Base-by-base conservation (phyloP, 2,329 filamentous ascomycete species). In the Talaromyces atroroseus region DNA sequence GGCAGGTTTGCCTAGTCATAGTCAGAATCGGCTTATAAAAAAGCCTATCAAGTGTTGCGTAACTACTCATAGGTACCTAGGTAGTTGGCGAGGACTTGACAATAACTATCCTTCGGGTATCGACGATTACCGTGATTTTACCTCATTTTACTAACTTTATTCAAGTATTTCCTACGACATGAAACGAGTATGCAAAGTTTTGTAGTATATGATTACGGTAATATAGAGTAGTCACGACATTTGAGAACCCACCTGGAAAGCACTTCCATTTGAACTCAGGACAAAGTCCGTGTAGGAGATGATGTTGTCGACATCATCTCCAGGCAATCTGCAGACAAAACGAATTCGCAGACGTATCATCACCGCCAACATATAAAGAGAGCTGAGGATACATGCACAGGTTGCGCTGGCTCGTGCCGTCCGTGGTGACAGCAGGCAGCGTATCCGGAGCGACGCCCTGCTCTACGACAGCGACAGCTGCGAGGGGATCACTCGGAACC, bases 381-480 rank as follows among this genome's bases (percentile, higher is more conserved):
- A 16, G 20, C 18, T 23, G 12, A 2, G 44, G 44, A 46, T 46
- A 46, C 44, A 23, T 26, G 44, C 21, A 46, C 21, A 46, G 20
- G 5, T 26, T 46, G 7, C 44, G 44, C 5, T 23, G 12, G 10
- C 2, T 46, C 21, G 20, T 26, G 20, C 44, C 44, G 20, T 46
- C 20, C 24, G 44, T 23, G 20, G 18, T 46, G 7, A 16, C 29
- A 26, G 26, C 38, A 12, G 34, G 59, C 23, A 62, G 46, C n/a
- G 21, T 42, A 5, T 56, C 54, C 16, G 60, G 60, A 8, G 54
- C 57, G n/a, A 26, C 26, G 10, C 51, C 59, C 8, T 49, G 45
- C 49, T 62, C 60, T 7, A 62, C 60, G 1, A 59, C 36, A 1
- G n/a, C n/a, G n/a, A 62, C 18, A 32, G 32, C 26, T 5, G 42